Evolutionary conservation across 1,284 basidiomycete genomes (phyloP).

Genomic region (Ustilago sp.): DNA sequence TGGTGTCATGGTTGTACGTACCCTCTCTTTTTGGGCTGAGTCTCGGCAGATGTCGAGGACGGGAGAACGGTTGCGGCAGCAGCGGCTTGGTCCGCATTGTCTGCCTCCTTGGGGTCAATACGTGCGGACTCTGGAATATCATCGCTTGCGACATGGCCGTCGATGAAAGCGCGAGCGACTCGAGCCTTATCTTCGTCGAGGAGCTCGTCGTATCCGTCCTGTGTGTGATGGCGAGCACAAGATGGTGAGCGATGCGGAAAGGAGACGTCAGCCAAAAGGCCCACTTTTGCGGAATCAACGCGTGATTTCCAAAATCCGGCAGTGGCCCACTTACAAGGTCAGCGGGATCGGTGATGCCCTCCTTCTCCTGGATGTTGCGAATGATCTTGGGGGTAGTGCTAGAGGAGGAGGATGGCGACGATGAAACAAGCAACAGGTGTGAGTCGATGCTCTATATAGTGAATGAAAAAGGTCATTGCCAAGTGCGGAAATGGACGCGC

Average conservation of each 20-base stretch:
- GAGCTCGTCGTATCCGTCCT: constrained; percentile 53
- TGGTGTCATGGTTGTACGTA: constrained; percentile 4
- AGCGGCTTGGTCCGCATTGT: constrained; percentile 10
- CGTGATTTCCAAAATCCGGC: not conserved
- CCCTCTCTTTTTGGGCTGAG: constrained; percentile 45
- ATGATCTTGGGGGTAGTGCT: constrained; percentile 72
- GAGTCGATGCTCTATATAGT: not conserved
- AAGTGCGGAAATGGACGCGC: not conserved
- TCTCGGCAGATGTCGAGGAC: constrained; percentile 11
- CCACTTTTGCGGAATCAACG: not conserved
- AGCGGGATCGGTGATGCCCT: constrained; percentile 71
- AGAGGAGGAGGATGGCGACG: not conserved
- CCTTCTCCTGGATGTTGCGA: constrained; percentile 78
- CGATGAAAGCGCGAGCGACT: constrained; percentile 41
- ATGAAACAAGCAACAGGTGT: not conserved
- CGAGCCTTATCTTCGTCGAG: constrained; percentile 38
- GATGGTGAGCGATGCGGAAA: not conserved
- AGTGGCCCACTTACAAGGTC: constrained; percentile 26
- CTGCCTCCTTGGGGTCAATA: constrained; percentile 28
- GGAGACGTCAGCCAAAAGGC: not conserved
- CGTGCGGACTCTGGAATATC: constrained; percentile 53
- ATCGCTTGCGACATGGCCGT: constrained; percentile 51
- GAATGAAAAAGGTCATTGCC: not conserved
- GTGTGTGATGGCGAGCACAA: not conserved
- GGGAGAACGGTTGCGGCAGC: constrained; percentile 11